A percentile compares a stretch with the other conserved stretches of the same genome.
Conservation (phyloP, 805 yeast genomes). For the Kregervanrija delftensis region DNA sequence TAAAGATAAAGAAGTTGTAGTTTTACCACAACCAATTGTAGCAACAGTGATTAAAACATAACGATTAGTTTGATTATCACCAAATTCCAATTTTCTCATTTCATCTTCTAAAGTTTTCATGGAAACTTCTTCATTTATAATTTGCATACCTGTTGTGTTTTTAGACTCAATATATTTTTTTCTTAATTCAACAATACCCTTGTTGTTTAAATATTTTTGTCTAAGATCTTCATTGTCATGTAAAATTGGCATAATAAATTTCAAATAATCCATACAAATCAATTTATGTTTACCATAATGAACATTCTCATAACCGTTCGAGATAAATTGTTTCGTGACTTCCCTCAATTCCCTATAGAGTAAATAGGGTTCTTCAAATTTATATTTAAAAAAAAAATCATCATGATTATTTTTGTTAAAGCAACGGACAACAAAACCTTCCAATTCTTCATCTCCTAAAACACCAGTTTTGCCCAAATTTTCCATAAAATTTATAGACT, state of each 20-base stretch:
- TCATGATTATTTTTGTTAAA: conserved; percentile 18
- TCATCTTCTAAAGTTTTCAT: conserved; percentile 26
- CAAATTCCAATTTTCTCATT: conserved; percentile 17
- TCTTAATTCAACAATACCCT: conserved; percentile 71
- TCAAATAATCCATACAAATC: conserved; percentile 61
- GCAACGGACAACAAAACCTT: conserved; percentile 89
- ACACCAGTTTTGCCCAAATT: conserved; percentile 59
- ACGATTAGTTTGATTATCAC: conserved; percentile 35
- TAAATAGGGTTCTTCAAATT: conserved; percentile 91
- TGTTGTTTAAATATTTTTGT: conserved; percentile 43
- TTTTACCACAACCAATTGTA: conserved; percentile 92
- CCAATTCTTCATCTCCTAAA: conserved; percentile 66
- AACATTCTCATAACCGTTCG: conserved; percentile 31
- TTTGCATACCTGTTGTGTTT: conserved; percentile 54
- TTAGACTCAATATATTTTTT: conserved; percentile 49
- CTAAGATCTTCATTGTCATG: conserved; percentile 39
- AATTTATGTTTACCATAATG: conserved; percentile 41
- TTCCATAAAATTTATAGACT: conserved; percentile 46
- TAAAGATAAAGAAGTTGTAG: conserved; percentile 68
- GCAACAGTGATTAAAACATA: conserved; percentile 77
- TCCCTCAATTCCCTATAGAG: conserved; percentile 90
- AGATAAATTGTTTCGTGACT: conserved; percentile 57
- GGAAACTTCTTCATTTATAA: conserved; percentile 37
- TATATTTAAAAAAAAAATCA: conserved; percentile 83
- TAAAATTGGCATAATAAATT: conserved; percentile 55